Evolutionary conservation across 352 stramenopile genomes (phyloP).

Genomic region (Globisporangium acanthophoron): DNA sequence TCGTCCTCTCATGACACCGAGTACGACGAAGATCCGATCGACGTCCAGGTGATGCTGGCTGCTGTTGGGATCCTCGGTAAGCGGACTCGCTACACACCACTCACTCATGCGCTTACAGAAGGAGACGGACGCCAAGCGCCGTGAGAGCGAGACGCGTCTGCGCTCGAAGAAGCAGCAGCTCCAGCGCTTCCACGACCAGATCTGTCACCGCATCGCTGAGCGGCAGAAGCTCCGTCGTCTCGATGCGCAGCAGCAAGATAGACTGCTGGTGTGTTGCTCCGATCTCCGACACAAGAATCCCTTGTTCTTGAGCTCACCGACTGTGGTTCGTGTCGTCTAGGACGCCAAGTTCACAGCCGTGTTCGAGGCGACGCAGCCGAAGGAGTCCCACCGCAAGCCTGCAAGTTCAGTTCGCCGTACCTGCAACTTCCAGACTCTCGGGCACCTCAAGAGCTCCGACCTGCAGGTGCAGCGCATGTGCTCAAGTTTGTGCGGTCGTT

Average conservation of each 20-base stretch:
- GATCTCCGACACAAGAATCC: neutral
- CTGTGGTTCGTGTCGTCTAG: constrained; percentile 3
- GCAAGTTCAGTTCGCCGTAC: neutral
- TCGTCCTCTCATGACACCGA: neutral
- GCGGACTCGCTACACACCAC: neutral
- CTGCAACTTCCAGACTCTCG: neutral
- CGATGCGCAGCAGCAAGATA: constrained; percentile 16
- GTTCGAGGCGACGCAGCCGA: constrained; percentile 18
- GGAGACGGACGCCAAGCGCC: constrained; percentile 30
- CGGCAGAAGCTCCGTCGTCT: constrained; percentile 33
- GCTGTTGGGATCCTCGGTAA: neutral
- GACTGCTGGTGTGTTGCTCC: constrained; percentile 19
- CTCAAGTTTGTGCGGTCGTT: neutral
- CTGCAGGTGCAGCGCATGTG: constrained; percentile 1
- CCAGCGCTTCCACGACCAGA: constrained; percentile 53
- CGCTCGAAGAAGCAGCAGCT: constrained; percentile 34
- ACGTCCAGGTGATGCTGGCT: neutral
- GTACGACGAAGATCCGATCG: neutral
- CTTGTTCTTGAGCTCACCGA: neutral
- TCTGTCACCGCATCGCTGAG: constrained; percentile 49
- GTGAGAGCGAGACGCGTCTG: constrained; percentile 26
- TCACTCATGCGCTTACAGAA: constrained; percentile 8
- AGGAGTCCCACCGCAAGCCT: neutral
- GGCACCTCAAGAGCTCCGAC: neutral
- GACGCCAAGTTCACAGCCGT: constrained; percentile 35